These are phyloP conservation scores for Thalassiosira livingstoniorum DNA, from an alignment of 352 stramenopile genomes.

Conservation along the genomic window DNA sequence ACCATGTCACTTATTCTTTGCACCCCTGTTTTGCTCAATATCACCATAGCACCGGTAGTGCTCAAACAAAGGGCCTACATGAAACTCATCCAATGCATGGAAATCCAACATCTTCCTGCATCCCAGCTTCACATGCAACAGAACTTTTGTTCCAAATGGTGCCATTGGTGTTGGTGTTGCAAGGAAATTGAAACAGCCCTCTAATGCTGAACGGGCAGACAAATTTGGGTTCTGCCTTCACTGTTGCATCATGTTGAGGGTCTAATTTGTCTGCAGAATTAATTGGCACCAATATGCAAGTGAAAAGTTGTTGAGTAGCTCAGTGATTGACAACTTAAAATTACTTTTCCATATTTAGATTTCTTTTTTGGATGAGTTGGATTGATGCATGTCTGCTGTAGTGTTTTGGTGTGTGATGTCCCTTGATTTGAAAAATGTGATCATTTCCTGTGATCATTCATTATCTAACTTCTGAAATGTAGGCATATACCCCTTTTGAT, in stretches of 20 bases:
- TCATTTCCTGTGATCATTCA: conserved; percentile 36
- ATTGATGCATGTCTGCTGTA: conserved; percentile 49
- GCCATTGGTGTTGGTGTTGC: background rate
- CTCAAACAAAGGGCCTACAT: background rate
- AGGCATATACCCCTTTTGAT: background rate
- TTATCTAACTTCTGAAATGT: conserved; percentile 42
- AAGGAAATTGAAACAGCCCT: conserved; percentile 16
- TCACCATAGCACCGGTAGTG: conserved; percentile 13
- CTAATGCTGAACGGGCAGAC: background rate
- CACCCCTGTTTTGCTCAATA: background rate
- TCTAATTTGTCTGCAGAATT: background rate
- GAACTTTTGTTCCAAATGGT: conserved; percentile 15
- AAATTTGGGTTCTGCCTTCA: background rate
- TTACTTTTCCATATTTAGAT: conserved; percentile 68
- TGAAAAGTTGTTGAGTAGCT: background rate
- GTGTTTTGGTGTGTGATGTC: conserved; percentile 22
- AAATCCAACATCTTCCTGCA: conserved; percentile 5
- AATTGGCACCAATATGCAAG: conserved; percentile 2
- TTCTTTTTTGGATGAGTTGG: conserved; percentile 51
- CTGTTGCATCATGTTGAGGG: conserved; percentile 13
- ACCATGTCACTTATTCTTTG: conserved; percentile 5
- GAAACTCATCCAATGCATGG: conserved; percentile 9
- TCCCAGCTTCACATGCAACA: conserved; percentile 12
- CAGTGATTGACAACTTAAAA: conserved; percentile 27
- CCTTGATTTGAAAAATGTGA: conserved; percentile 27